phyloP scores from a whole-genome alignment of 768 basidiomycete genomes.

The Mycena leptocephala region DNA sequence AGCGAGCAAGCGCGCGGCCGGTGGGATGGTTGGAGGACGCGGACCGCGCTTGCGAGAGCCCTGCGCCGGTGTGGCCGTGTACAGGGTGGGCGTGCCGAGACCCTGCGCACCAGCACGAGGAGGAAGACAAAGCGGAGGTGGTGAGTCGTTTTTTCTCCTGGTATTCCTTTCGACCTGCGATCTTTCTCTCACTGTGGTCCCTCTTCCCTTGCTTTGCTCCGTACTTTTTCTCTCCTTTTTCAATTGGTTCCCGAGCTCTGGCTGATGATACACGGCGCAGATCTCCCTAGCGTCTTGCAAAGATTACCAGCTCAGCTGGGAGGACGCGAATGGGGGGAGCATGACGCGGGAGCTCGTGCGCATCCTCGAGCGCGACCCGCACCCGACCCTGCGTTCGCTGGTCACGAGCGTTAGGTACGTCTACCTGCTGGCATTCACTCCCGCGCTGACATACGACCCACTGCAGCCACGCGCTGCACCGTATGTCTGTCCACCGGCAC shows the following conservation, averaged over 20 bases:
- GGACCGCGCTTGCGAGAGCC: conserved; percentile 30
- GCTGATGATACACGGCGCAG: not conserved
- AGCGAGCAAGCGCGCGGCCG: conserved; percentile 3
- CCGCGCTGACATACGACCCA: not conserved
- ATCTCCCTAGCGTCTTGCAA: conserved; percentile 35
- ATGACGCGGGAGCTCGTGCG: conserved; percentile 35
- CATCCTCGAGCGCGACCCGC: conserved; percentile 31
- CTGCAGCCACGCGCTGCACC: conserved; percentile 29
- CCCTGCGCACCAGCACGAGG: conserved; percentile 4
- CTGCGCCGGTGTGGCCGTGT: conserved; percentile 27
- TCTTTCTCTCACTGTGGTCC: too few relatives aligned
- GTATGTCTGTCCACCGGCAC: conserved; percentile 30
- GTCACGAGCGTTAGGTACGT: too few relatives aligned
- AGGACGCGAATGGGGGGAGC: conserved; percentile 26
- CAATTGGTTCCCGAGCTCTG: not conserved
- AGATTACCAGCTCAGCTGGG: conserved; percentile 34
- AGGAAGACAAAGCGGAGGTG: conserved; percentile 20
- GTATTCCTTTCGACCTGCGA: too few relatives aligned
- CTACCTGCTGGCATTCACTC: not conserved
- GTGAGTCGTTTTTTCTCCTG: conserved; percentile 7
- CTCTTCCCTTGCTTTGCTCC: too few relatives aligned
- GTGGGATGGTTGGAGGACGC: conserved; percentile 5
- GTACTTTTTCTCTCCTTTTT: not conserved
- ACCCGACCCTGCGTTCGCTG: conserved; percentile 20
- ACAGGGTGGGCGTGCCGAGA: conserved; percentile 23